Evolutionary conservation across 2,329 filamentous ascomycete genomes (phyloP).

Genomic region (Rosellinia necatrix): DNA sequence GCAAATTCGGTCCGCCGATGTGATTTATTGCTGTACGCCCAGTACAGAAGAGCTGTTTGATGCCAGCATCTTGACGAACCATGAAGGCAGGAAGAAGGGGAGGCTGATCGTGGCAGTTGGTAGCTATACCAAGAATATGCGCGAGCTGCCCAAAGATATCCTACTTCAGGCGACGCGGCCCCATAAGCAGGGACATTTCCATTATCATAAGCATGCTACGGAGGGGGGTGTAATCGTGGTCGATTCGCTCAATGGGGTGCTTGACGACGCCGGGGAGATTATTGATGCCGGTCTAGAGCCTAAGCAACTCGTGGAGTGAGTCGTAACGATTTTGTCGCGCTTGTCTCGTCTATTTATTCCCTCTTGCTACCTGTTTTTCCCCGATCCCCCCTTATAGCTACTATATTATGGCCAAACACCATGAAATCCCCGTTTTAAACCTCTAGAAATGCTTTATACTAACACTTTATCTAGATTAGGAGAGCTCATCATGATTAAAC

Average conservation of each 20-base stretch:
- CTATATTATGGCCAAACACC: too few species aligned
- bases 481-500: constrained; percentile 71
- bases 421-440: too few species aligned
- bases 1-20: constrained; percentile 73
- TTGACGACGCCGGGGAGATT: constrained; percentile 86
- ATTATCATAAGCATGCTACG: constrained; percentile 69
- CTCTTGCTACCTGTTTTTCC: neutral
- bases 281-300: constrained; percentile 75
- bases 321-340: constrained; percentile 30
- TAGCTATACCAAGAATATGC: constrained; percentile 72
- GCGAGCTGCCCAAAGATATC: constrained; percentile 79
- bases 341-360: neutral
- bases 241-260: constrained; percentile 76
- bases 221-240: constrained; percentile 72
- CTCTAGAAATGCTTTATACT: neutral
- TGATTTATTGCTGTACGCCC: constrained; percentile 89
- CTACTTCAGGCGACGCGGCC: constrained; percentile 63
- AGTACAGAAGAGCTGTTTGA: constrained; percentile 77
- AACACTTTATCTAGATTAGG: constrained; percentile 60
- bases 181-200: constrained; percentile 53
- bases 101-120: constrained; percentile 75
- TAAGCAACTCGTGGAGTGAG: constrained; percentile 78
- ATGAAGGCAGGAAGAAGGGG: constrained; percentile 71
- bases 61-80: constrained; percentile 69
- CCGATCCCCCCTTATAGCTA: too few species aligned